phyloP scores from a whole-genome alignment of 306 rosid species.

The Cicer judaicum region DNA sequence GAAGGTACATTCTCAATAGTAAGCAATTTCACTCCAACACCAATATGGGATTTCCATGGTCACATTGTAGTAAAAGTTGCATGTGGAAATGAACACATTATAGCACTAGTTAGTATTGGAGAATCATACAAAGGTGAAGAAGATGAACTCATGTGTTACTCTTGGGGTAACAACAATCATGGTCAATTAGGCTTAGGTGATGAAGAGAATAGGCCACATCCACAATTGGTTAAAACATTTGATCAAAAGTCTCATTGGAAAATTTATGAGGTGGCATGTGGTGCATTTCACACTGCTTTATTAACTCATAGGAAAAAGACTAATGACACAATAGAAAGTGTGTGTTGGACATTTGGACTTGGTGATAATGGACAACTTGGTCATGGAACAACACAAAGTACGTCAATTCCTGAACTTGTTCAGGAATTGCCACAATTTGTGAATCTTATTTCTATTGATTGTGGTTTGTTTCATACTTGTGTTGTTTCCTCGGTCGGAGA shows the following conservation, averaged over 20 bases:
- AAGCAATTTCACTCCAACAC: constrained; percentile 72
- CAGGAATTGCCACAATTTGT: constrained; percentile 64
- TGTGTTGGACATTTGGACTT: constrained; percentile 87
- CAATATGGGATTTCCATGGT: constrained; percentile 73
- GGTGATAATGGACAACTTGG: constrained; percentile 98
- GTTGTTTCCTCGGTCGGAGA: constrained; percentile 81
- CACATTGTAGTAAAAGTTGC: constrained; percentile 79
- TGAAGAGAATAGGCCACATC: constrained; percentile 58
- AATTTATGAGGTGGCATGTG: constrained; percentile 80
- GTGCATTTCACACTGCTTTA: constrained; percentile 91
- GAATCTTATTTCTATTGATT: constrained; percentile 61
- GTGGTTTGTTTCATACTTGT: constrained; percentile 90
- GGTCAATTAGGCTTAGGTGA: constrained; percentile 94
- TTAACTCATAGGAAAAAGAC: constrained; percentile 67
- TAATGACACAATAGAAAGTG: constrained; percentile 55
- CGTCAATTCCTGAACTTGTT: constrained; percentile 61
- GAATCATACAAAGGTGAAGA: constrained; percentile 61
- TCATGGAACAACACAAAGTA: constrained; percentile 73
- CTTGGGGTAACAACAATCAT: constrained; percentile 83
- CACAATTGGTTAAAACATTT: constrained; percentile 61
- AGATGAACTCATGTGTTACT: constrained; percentile 65
- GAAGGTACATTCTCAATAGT: constrained; percentile 56
- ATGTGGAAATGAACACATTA: constrained; percentile 87
- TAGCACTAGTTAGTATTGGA: constrained; percentile 68
- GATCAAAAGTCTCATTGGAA: constrained; percentile 59